Conservation (phyloP, 2,329 filamentous ascomycete species). For the Colletotrichum somersetense region DNA sequence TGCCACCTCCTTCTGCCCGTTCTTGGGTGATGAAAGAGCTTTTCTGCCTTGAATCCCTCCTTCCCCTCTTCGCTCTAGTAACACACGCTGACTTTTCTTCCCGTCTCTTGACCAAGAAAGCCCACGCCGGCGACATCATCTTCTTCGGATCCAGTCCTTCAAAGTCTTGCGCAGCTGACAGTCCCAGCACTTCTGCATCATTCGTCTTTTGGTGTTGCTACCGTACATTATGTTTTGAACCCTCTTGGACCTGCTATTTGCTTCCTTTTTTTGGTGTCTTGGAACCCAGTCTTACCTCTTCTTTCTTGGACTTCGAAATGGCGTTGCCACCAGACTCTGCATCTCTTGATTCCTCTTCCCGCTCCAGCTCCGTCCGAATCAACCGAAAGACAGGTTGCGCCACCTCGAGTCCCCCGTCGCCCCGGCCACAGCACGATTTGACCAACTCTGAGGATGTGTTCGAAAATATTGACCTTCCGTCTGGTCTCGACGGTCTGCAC, state of each 20-base stretch:
- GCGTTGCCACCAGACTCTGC: conserved; percentile 48
- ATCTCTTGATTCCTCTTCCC: conserved; percentile 50
- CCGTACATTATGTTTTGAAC: conserved; percentile 57
- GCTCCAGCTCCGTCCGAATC: conserved; percentile 54
- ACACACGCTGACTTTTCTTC: conserved; percentile 31
- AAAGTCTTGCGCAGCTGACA: conserved; percentile 22
- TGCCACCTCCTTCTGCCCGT: conserved; percentile 2
- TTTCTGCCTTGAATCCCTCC: conserved; percentile 19
- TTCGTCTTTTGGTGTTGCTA: conserved; percentile 42
- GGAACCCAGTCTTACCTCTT: conserved; percentile 54
- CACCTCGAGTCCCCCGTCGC: conserved; percentile 48
- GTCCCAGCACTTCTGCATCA: conserved; percentile 34
- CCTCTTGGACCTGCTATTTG: conserved; percentile 47
- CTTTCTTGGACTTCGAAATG: conserved; percentile 51
- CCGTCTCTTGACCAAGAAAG: conserved; percentile 36
- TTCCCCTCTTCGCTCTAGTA: conserved; percentile 40
- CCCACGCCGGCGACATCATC: conserved; percentile 29
- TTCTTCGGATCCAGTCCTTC: conserved; percentile 32
- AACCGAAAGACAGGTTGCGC: conserved; percentile 55
- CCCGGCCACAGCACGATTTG: conserved; percentile 34
- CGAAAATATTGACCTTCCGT: conserved; percentile 51
- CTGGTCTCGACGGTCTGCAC: conserved; percentile 43
- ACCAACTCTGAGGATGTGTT: conserved; percentile 47
- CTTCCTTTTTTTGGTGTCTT: conserved; percentile 58
- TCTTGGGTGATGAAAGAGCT: conserved; percentile 33